Evolutionary conservation across 2,329 filamentous ascomycete genomes (phyloP), one percentile per base, ranked within the genome.

Genomic region (Exophiala oligosperma): DNA sequence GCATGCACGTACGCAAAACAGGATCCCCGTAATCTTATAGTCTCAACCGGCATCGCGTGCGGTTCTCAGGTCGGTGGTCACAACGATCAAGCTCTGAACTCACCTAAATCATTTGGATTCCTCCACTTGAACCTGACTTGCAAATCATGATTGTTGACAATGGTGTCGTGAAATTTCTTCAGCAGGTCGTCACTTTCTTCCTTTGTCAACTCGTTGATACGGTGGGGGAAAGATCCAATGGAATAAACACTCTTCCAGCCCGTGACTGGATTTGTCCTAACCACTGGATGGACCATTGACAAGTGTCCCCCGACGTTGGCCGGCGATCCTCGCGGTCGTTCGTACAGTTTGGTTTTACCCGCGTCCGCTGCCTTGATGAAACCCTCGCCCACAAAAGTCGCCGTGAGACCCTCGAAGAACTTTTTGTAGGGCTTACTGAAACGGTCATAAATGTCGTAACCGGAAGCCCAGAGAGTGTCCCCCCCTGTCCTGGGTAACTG

Each of bases 381-480:
- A 1, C 71, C 69, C 0, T 81, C 76, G 0, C 77, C 77, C 61
- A 79, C 80, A 51, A 76, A 82, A 0, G 80, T 83, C 2, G 79
- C 85, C 0, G 82, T 86, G 6, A 88, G 71, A 0, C 71, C 70
- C 54, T 88, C 84, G 28, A 87, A 76, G 69, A 87, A 87, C 24
- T 73, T 73, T 57, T 82, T 82, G 53, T 82, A 81, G 0, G 81
- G 74, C 2, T 75, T 47, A 52, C 54, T 60, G 43, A 89, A 76
- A 28, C 84, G 80, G 66, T 89, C 85, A 66, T 87, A 89, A 11
- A 87, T 71, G 64, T 88, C 85, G 67, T 88, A 88, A 0, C 84
- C 84, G 1, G 83, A 86, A 0, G 85, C 86, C 84, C 85, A 89
- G 4, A 89, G 78, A 0, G 86, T 88, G 69, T 86, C 82, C 26